phyloP scores from a whole-genome alignment of 352 stramenopile species.

The Globisporangium paroecandrum region DNA sequence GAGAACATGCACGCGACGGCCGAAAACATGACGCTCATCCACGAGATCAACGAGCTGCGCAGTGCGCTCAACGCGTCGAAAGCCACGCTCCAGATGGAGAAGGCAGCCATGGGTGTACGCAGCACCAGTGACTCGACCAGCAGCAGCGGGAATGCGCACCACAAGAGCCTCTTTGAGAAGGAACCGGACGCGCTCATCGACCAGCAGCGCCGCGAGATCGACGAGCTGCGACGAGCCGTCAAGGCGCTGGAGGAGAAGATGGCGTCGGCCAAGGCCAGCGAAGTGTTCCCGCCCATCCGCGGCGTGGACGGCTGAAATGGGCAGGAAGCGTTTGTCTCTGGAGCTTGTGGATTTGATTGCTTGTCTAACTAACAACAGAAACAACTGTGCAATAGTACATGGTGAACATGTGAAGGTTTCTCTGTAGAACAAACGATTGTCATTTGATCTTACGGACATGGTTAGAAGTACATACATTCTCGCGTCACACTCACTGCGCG shows the following conservation, averaged over 20 bases:
- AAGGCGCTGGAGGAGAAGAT: slow-evolving; percentile 75
- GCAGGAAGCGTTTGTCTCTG: background rate
- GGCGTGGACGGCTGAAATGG: slow-evolving; percentile 32
- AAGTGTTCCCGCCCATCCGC: slow-evolving; percentile 42
- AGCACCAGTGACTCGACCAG: slow-evolving; percentile 15
- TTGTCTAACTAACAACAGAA: background rate
- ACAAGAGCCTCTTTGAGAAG: slow-evolving; percentile 24
- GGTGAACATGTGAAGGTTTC: background rate
- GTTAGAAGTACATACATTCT: slow-evolving; percentile 1
- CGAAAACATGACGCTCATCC: slow-evolving; percentile 90
- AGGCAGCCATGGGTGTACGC: slow-evolving; percentile 35
- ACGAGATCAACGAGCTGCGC: slow-evolving; percentile 92
- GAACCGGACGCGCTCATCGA: slow-evolving; percentile 58
- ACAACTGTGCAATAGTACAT: background rate
- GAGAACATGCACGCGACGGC: slow-evolving; percentile 61
- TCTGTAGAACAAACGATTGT: background rate
- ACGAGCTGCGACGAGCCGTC: slow-evolving; percentile 73
- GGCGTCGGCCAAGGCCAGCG: slow-evolving; percentile 15
- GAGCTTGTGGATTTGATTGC: background rate
- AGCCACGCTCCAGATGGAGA: slow-evolving; percentile 76
- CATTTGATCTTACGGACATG: slow-evolving; percentile 3
- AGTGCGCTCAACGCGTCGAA: slow-evolving; percentile 69
- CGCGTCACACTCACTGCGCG: background rate
- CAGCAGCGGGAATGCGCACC: slow-evolving; percentile 1
- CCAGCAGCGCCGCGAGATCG: slow-evolving; percentile 59